Evolutionary conservation across 495 filamentous ascomycete species (phyloP), one percentile per base, ranked within the genome.

Genomic region (Lasiosphaeria ovina): DNA sequence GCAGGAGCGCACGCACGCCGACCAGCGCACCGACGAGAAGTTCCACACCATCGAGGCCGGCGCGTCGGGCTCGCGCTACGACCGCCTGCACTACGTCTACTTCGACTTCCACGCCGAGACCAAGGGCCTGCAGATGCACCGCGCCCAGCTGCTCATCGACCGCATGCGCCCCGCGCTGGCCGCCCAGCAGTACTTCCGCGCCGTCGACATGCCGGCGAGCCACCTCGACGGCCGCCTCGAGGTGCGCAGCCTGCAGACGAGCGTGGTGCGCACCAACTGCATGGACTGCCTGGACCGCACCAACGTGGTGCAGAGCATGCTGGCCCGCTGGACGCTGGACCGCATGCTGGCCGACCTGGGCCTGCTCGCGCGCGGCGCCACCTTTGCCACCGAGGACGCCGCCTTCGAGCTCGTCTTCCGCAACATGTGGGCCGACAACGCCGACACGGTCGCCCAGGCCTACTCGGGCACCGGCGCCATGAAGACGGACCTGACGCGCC

Each of bases 261-360:
- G 87, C 62, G 92, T 97, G 9, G 91, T 98, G 32, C 86, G 94
- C 48, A 97, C 94, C 24, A 98, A 98, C 69, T 98, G 94, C 74
- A 98, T 98, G 94, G 94, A 98, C 76, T 98, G 95, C 66, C 82
- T 98, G 10, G 94, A 98, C 74, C 91, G 94, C 55, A 98, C 94
- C 53, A 98, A 98, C 70, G 92, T 98, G 9, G 89, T 98, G 3
- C 94, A 98, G 72, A 94, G 89, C 68, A 94, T 97, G 89, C 81
- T 98, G 17, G 94, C 88, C 17, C 88, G 92, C 54, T 92, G 85
- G 83, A 87, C 87, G 11, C 74, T 98, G n/a, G 93, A 89, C 54
- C 85, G 89, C 42, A 92, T 96, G 75, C 83, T 98, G 38, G 81
- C 82, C 54, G 94, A 98, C 66, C 77, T 92, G 10, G 91, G 89